Evolutionary conservation across 176 grass and related monocot genomes (phyloP).

Genomic region (Metroxylon sagu): DNA sequence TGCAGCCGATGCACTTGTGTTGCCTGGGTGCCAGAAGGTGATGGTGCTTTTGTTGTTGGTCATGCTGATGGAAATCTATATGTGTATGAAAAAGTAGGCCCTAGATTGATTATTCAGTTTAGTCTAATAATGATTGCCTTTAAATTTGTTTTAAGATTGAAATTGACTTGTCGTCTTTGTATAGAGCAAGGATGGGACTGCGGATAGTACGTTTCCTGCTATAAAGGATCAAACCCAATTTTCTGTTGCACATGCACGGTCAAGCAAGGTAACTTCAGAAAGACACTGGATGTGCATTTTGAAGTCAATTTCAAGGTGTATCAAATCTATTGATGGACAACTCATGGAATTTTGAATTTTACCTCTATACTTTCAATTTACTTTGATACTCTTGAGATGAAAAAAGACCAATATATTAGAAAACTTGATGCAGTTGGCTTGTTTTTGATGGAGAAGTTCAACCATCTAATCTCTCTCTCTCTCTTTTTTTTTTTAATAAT

Average conservation of each 20-base stretch:
- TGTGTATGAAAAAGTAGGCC: slow-evolving; percentile 89
- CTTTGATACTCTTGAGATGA: too few relatives aligned
- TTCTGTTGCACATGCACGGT: slow-evolving; percentile 86
- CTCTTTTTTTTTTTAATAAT: too few relatives aligned
- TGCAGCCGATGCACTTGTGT: slow-evolving; percentile 82
- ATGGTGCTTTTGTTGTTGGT: slow-evolving; percentile 83
- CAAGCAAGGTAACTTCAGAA: slow-evolving; percentile 55
- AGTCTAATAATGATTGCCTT: slow-evolving; percentile 6
- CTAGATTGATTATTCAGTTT: background rate
- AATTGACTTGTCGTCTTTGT: slow-evolving; percentile 10
- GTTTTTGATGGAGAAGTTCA: too few relatives aligned
- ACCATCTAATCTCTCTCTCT: too few relatives aligned
- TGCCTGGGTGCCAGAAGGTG: slow-evolving; percentile 70
- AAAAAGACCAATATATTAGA: too few relatives aligned
- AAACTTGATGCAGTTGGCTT: too few relatives aligned
- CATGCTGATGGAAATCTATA: slow-evolving; percentile 88
- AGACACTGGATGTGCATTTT: too few relatives aligned
- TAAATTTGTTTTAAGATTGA: slow-evolving; percentile 9
- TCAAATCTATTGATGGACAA: too few relatives aligned
- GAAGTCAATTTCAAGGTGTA: too few relatives aligned
- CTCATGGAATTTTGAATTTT: too few relatives aligned
- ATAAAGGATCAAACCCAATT: slow-evolving; percentile 75
- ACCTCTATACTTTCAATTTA: too few relatives aligned
- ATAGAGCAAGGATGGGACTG: slow-evolving; percentile 87
- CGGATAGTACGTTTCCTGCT: slow-evolving; percentile 77